Conservation (phyloP, 2,329 filamentous ascomycete species). For the Chaetomium strumarium region DNA sequence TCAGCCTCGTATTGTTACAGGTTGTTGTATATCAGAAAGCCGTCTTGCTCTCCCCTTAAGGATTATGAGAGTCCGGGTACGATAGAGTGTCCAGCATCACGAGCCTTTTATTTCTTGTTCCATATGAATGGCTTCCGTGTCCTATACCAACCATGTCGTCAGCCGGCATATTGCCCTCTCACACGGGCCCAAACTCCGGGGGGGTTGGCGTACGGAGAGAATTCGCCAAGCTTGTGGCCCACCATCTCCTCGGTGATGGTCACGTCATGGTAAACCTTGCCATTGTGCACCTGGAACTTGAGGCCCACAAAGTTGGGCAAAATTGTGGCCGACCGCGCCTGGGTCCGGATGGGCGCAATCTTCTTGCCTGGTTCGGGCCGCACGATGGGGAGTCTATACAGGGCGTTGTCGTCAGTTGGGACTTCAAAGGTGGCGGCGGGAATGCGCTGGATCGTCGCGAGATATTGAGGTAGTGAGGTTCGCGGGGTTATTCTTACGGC, state of each 20-base stretch:
- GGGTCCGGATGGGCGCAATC: slow-evolving; percentile 71
- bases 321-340: slow-evolving; percentile 82
- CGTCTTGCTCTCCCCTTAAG: background rate
- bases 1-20: slow-evolving; percentile 6
- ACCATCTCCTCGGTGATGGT: slow-evolving; percentile 93
- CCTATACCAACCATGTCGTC: slow-evolving; percentile 29
- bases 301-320: slow-evolving; percentile 87
- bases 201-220: slow-evolving; percentile 63
- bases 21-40: slow-evolving; percentile 7
- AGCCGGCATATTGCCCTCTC: slow-evolving; percentile 1
- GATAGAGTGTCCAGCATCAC: background rate
- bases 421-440: background rate
- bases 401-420: background rate
- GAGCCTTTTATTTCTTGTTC: slow-evolving; percentile 30
- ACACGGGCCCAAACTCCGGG: background rate
- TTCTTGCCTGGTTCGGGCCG: slow-evolving; percentile 54
- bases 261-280: slow-evolving; percentile 78
- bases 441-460: background rate
- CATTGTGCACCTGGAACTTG: slow-evolving; percentile 87
- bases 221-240: slow-evolving; percentile 89
- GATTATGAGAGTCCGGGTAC: background rate
- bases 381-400: slow-evolving; percentile 56
- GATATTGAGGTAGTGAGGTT: background rate
- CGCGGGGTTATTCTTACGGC: slow-evolving; percentile 41
- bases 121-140: slow-evolving; percentile 56